Evolutionary conservation across 164 flowering plant species (phyloP), one percentile per base, ranked within the genome.

Genomic region (Kalanchoe fedtschenkoi): DNA sequence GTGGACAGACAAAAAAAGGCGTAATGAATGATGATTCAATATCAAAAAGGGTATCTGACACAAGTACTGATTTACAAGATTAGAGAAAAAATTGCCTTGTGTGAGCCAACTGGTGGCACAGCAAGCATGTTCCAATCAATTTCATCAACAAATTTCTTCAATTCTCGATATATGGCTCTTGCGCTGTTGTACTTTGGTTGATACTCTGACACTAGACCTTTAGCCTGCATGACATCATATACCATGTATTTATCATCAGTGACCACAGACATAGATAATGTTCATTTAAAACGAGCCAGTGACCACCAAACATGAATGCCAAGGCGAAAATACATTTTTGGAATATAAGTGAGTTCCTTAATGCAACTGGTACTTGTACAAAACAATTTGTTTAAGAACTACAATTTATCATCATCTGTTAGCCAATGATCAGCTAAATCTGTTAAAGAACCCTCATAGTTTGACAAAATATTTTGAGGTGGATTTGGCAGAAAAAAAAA

Each of bases 101-200:
- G 72, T 59, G 96, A 83, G n/a, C 96, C 96, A 60, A 82, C 71
- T 58, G 99, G 96, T 34, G 99, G 99, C 29, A 93, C 87, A 60
- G 97, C 99, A 61, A 93, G 91, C 86, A 88, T 83, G 75, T 81
- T 86, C 95, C 93, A 93, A 72, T 93, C 98, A 73, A 93, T 85
- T 71, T 90, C 97, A 78, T 90, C 97, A 61, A 81, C 65, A 71
- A 79, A 88, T 76, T 93, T 93, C 80, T 93, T 93, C 58, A 81
- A 61, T 73, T 93, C 98, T 68, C 96, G 75, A 58, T 88, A 93
- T 43, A 93, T 91, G 66, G 97, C 99, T 77, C 86, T 83, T 22
- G 99, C 97, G 76, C 99, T 90, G 76, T 87, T 93, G 70, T 80
- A 88, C 78, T 93, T 93, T 15, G 97, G 92, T 74, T 93, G 99